phyloP scores from a whole-genome alignment of 106 monocot species.

The Amphibolis antarctica region DNA sequence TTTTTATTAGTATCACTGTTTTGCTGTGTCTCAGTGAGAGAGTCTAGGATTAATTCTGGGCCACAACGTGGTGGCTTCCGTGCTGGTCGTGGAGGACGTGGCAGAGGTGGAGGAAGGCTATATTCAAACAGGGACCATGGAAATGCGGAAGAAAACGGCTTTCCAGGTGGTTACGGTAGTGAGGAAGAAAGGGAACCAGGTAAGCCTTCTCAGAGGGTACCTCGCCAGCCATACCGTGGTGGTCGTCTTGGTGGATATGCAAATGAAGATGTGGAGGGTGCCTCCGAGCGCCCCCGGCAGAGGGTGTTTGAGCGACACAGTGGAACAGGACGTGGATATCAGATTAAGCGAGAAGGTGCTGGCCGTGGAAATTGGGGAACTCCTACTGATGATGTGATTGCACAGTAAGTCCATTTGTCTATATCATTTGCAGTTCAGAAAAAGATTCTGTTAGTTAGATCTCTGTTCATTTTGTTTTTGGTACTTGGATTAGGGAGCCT shows the following conservation, averaged over 20 bases:
- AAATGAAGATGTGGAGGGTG: slow-evolving; percentile 31
- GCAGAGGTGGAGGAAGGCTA: slow-evolving; percentile 6
- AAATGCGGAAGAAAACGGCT: slow-evolving; percentile 9
- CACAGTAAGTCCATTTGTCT: slow-evolving; percentile 23
- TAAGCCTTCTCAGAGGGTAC: slow-evolving; percentile 11
- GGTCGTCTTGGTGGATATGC: slow-evolving; percentile 32
- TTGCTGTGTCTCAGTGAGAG: slow-evolving; percentile 7
- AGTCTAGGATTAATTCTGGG: slow-evolving; percentile 3
- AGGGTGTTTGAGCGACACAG: slow-evolving; percentile 62
- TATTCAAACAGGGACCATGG: slow-evolving; percentile 4
- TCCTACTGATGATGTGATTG: slow-evolving; percentile 39
- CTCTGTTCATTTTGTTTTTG: background rate
- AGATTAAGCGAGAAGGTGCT: slow-evolving; percentile 66
- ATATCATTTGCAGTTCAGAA: background rate
- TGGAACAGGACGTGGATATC: slow-evolving; percentile 77
- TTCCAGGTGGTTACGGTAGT: slow-evolving; percentile 8
- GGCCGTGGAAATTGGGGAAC: slow-evolving; percentile 93
- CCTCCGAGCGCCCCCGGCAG: slow-evolving; percentile 34
- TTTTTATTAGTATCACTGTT: background rate
- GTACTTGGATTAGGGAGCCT: slow-evolving; percentile 24
- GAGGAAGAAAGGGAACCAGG: slow-evolving; percentile 3
- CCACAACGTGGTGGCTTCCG: slow-evolving; percentile 5
- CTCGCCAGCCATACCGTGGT: slow-evolving; percentile 10
- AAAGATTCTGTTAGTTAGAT: background rate
- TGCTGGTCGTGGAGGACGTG: slow-evolving; percentile 2